Evolutionary conservation across 768 basidiomycete species (phyloP), one percentile per base, ranked within the genome.

Genomic region (Auriscalpium vulgare): DNA sequence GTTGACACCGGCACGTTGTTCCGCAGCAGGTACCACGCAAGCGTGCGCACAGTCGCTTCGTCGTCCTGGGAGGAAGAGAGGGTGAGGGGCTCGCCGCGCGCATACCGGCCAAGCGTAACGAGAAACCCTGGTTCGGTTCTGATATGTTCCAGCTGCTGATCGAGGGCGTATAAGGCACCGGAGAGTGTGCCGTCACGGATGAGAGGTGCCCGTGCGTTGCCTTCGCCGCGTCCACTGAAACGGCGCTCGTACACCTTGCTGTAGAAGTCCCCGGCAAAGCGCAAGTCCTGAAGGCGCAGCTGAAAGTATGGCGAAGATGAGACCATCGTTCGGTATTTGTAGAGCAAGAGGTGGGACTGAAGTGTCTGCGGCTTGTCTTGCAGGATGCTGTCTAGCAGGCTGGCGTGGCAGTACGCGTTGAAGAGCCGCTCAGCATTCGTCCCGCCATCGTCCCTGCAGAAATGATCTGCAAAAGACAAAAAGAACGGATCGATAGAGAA

Each of bases 311-410:
- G 77, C 7, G 81, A 80, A 4, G 69, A 62, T 0, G 81, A 79
- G 4, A 76, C 71, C 78, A 85, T 82, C 53, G 71, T 78, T 56
- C 88, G 84, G 62, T 84, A 83, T 50, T 75, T 78, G 65, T 85
- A 90, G 34, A 94, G 66, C 1, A 81, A 82, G 2, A 94, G 72
- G 65, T 92, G 87, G 0, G 85, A 77, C 61, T 87, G 84, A 4
- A 95, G 70, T 0, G 88, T 84, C 56, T 83, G 80, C 11, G 87
- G 83, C 66, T 95, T 97, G 70, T 95, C 94, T 66, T 90, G 85
- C n/a, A 93, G 73, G 50, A 97, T 87, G 70, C 89, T 87, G 67
- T 97, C 95, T 45, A 94, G 75, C 11, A 93, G 69, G 34, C 80
- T 78, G 0, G 89, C 88, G 61, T 88, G 84, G 61, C 88, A 85